Evolutionary conservation across 306 rosid genomes (phyloP), one percentile per base, ranked within the genome.

Genomic region (Vachellia pachyceras): DNA sequence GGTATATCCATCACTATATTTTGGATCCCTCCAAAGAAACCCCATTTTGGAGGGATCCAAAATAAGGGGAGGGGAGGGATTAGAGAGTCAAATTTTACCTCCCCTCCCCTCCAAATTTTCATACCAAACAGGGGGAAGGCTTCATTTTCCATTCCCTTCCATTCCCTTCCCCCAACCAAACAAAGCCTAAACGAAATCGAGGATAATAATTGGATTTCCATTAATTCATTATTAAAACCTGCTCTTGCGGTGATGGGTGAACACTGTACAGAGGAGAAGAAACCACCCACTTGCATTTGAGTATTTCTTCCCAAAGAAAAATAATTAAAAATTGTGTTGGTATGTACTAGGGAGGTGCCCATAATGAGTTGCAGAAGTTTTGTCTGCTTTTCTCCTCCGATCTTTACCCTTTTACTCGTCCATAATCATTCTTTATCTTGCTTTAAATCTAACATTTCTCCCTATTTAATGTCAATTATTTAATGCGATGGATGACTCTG

Each of bases 281-380:
- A 72, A 65, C 1, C 20, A 67, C 25, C 82, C 82, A 78, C 84
- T 87, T 78, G 77, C 61, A 69, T 12, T 29, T 81, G 72, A 69
- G 77, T 13, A 82, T 54, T 65, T 73, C 72, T 69, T 71, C 72
- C 75, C 39, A 71, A 76, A 76, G 10, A 79, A 61, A 57, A 77
- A 73, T 74, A 79, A 84, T 35, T 66, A 69, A 82, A 73, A 25
- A 73, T 73, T 63, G 74, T 46, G 42, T 35, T 69, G 44, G 80
- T 78, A 54, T 61, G 76, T 23, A 58, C 70, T 64, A 70, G 84
- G 77, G 55, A 72, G 35, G 39, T 65, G 45, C 79, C 80, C 84
- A 78, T 71, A 55, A 23, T 78, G 84, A 75, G 71, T 54, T 54
- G 52, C 75, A 20, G 33, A 29, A 29, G 33, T 29, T 29, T 29